Evolutionary conservation across 352 stramenopile species (phyloP), one percentile per base, ranked within the genome.

Genomic region (Pythium scleroteichum): DNA sequence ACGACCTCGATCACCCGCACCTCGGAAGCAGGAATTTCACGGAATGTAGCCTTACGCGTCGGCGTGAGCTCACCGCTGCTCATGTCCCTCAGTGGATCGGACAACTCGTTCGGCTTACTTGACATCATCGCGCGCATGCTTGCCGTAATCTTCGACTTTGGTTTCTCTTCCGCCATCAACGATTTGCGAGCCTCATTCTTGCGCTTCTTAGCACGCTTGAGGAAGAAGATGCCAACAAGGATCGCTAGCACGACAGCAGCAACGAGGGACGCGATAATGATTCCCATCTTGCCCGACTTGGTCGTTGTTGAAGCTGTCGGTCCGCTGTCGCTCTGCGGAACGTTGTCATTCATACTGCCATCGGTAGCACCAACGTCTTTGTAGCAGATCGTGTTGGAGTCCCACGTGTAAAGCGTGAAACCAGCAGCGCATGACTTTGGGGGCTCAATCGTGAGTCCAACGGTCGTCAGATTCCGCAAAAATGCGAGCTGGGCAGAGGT

Each of bases 21-120:
- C 24, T 86, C 76, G 0, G 56, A 35, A 0, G 57, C 42, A 3
- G 71, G 66, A 22, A 92, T 88, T 24, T 88, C 80, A 29, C 73
- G 75, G 57, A 88, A 88, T 17, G 66, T 78, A 29, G 77, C 69
- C 57, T 87, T 82, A 22, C 76, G 78, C 17, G 77, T 59, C n/a
- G 68, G 71, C 1, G 46, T 62, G 27, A 44, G 4, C 4, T 44
- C 44, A 3, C 24, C 42, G 20, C 17, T 29, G 20, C 51, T 42
- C n/a, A 69, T 57, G 29, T 68, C 62, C 9, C 57, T 55, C 7
- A 78, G 42, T 24, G 71, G 67, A 27, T 80, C 66, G 24, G 57
- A 59, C 23, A 78, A 54, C 7, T 72, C 67, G 56, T 70, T 72
- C 16, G 67, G 75, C 24, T 79, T 72, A 53, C 79, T 60, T 27